Conservation (phyloP, 352 stramenopile genomes). For the Phytophthora tentaculata region DNA sequence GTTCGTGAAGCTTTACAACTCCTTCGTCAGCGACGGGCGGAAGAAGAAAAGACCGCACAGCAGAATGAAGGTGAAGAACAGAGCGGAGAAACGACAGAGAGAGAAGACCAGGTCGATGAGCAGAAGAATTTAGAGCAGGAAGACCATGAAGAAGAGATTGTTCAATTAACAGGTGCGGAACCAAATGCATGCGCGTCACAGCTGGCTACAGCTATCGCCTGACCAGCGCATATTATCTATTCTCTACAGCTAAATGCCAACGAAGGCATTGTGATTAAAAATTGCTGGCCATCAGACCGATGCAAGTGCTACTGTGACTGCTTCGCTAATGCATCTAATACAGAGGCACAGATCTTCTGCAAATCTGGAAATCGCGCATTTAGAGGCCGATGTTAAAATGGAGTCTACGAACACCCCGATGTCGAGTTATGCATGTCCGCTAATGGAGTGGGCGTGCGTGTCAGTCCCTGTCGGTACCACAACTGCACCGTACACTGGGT, state of each 20-base stretch:
- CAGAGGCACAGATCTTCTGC: neutral
- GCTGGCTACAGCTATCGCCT: neutral
- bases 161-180: neutral
- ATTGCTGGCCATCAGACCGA: neutral
- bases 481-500: conserved; percentile 1
- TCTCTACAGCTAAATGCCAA: neutral
- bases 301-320: neutral
- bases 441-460: conserved; percentile 1
- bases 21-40: neutral
- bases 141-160: neutral
- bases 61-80: neutral
- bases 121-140: neutral
- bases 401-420: neutral
- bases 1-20: neutral
- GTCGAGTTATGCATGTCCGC: neutral
- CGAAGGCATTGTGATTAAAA: neutral
- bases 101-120: neutral
- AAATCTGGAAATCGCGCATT: neutral
- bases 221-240: neutral
- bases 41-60: neutral
- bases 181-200: neutral
- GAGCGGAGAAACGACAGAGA: neutral
- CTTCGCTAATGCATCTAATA: neutral
- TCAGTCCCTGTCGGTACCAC: neutral
- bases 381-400: neutral